Percentiles rank a stretch among this genome's conserved stretches.
These are phyloP conservation scores for Stachybotrys elegans DNA, from an alignment of 2,329 filamentous ascomycete species.

Conservation along the genomic window DNA sequence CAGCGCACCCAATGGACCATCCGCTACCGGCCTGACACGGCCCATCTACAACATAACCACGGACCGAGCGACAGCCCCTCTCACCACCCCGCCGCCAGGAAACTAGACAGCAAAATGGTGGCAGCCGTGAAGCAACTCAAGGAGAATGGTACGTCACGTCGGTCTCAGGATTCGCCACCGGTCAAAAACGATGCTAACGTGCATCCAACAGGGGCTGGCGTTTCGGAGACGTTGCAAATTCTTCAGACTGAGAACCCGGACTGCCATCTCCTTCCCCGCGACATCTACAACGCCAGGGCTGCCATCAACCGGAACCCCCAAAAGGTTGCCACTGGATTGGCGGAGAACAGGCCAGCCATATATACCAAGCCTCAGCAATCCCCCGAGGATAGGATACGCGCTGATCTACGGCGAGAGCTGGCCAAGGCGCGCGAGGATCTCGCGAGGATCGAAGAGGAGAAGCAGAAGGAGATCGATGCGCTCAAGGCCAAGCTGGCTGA, in stretches of 20 bases:
- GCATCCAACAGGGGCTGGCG: slow-evolving; percentile 51
- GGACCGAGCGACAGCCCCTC: slow-evolving; percentile 62
- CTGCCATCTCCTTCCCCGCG: slow-evolving; percentile 57
- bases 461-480: slow-evolving; percentile 51
- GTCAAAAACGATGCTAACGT: slow-evolving; percentile 22
- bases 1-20: slow-evolving; percentile 64
- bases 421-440: slow-evolving; percentile 53
- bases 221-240: slow-evolving; percentile 62
- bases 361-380: slow-evolving; percentile 62
- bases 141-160: slow-evolving; percentile 51
- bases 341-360: slow-evolving; percentile 58
- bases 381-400: slow-evolving; percentile 58
- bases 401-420: slow-evolving; percentile 56
- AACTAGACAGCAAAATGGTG: slow-evolving; percentile 63
- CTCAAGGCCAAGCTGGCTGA: slow-evolving; percentile 56
- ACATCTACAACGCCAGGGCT: slow-evolving; percentile 64
- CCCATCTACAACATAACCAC: slow-evolving; percentile 59
- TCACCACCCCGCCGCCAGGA: slow-evolving; percentile 61
- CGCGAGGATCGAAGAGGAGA: slow-evolving; percentile 50
- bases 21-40: slow-evolving; percentile 54
- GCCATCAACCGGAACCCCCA: slow-evolving; percentile 62
- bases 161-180: slow-evolving; percentile 7
- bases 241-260: slow-evolving; percentile 59
- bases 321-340: slow-evolving; percentile 54
- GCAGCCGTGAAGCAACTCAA: slow-evolving; percentile 62